A percentile compares a stretch with the other conserved stretches of the same genome.
Evolutionary conservation across 345 rosid genomes (phyloP).

Genomic region (Lumnitzera littorea): DNA sequence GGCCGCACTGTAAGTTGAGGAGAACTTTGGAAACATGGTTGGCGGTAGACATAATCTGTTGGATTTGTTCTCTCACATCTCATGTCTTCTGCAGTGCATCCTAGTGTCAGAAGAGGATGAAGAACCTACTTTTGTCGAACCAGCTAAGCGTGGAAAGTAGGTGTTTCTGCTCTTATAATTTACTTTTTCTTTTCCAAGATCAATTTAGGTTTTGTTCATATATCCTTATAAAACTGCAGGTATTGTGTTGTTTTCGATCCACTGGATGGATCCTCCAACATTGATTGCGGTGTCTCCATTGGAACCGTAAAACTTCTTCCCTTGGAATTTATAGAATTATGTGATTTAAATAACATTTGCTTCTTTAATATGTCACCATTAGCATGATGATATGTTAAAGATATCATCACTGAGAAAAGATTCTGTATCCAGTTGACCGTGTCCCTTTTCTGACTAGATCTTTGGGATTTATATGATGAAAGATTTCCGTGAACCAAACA

Average conservation of each 20-base stretch:
- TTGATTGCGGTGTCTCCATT: slow-evolving; percentile 94
- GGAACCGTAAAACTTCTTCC: slow-evolving; percentile 61
- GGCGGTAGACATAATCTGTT: not conserved
- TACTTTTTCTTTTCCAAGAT: not conserved
- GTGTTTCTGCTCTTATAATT: slow-evolving; percentile 4
- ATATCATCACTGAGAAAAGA: no score
- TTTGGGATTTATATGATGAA: slow-evolving; percentile 83
- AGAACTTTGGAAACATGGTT: not conserved
- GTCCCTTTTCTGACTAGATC: slow-evolving; percentile 48
- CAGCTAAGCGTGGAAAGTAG: slow-evolving; percentile 74
- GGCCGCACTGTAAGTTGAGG: slow-evolving; percentile 74
- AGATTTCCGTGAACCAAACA: slow-evolving; percentile 58
- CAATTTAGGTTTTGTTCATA: not conserved
- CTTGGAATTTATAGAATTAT: not conserved
- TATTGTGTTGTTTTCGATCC: slow-evolving; percentile 97
- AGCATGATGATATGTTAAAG: not conserved
- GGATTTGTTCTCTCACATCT: slow-evolving; percentile 6
- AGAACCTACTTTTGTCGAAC: slow-evolving; percentile 79
- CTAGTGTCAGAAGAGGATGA: slow-evolving; percentile 99
- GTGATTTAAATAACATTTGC: no score
- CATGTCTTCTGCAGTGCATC: slow-evolving; percentile 51
- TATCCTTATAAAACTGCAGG: slow-evolving; percentile 26
- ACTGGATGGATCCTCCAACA: slow-evolving; percentile 96
- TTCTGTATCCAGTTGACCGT: slow-evolving; percentile 16
- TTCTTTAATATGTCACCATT: not conserved